These are phyloP conservation scores for Brettanomyces bruxellensis DNA, from an alignment of 805 yeast species.

Conservation along the genomic window DNA sequence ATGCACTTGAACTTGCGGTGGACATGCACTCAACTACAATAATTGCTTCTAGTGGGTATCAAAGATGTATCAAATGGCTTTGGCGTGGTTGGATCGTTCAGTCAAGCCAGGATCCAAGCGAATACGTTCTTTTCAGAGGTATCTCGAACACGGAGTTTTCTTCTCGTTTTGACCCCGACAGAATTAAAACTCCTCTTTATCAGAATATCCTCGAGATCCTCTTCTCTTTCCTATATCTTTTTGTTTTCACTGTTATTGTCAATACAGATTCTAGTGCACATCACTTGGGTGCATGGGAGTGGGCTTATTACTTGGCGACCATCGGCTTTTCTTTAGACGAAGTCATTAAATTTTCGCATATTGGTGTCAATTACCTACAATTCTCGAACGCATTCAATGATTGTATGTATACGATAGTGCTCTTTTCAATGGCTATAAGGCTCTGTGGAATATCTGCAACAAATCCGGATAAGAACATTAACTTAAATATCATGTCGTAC, in stretches of 20 bases:
- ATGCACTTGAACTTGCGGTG: constrained; percentile 77
- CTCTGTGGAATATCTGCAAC: constrained; percentile 29
- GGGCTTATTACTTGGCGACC: constrained; percentile 55
- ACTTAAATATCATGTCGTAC: constrained; percentile 35
- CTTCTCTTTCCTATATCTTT: constrained; percentile 55
- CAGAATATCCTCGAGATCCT: constrained; percentile 67
- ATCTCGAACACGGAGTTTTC: constrained; percentile 44
- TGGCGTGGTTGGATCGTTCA: constrained; percentile 94
- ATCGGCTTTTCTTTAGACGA: constrained; percentile 63
- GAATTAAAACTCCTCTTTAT: constrained; percentile 78
- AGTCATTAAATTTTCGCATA: constrained; percentile 58
- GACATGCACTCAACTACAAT: constrained; percentile 75
- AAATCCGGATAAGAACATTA: constrained; percentile 14
- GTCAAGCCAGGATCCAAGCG: constrained; percentile 56
- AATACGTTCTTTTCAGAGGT: constrained; percentile 56
- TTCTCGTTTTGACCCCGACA: constrained; percentile 69
- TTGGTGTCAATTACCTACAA: constrained; percentile 62
- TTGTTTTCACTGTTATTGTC: constrained; percentile 53
- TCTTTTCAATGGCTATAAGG: constrained; percentile 47
- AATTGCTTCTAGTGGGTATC: constrained; percentile 75
- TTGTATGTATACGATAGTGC: constrained; percentile 48
- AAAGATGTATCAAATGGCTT: constrained; percentile 78
- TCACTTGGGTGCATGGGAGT: constrained; percentile 39
- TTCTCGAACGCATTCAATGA: constrained; percentile 79
- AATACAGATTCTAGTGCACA: constrained; percentile 40